A percentile compares a stretch with the other conserved stretches of the same genome.
Conservation (phyloP, 257 asterid genomes). For the Fraxinus quadrangulata region DNA sequence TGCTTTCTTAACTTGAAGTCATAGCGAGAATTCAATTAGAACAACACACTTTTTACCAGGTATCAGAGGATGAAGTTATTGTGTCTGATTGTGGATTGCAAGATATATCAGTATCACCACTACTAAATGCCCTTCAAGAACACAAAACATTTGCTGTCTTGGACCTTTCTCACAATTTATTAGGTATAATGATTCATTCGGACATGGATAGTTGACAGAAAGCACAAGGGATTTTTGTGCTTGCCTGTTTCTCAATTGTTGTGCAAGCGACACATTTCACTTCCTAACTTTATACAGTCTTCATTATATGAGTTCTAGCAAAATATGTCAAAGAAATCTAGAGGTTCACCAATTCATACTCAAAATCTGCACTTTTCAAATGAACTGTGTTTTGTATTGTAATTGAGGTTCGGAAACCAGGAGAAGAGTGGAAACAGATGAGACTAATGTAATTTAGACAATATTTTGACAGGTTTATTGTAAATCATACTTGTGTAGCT, state of each 20-base stretch:
- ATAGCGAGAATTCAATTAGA: slow-evolving; percentile 5
- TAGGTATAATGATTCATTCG: slow-evolving; percentile 49
- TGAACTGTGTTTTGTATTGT: not conserved
- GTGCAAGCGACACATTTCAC: slow-evolving; percentile 10
- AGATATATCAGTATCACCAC: slow-evolving; percentile 76
- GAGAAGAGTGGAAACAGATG: not conserved
- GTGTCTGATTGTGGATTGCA: slow-evolving; percentile 80
- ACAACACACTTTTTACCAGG: slow-evolving; percentile 50
- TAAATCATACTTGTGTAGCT: too few relatives aligned
- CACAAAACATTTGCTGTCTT: slow-evolving; percentile 77
- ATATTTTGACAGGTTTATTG: not conserved
- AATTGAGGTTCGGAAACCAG: not conserved
- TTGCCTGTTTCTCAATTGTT: slow-evolving; percentile 17
- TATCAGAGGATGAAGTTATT: slow-evolving; percentile 77
- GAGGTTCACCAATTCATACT: not conserved
- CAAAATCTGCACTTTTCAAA: too few relatives aligned
- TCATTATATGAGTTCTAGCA: not conserved
- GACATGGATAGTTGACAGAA: not conserved
- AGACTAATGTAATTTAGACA: not conserved
- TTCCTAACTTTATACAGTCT: slow-evolving; percentile 16
- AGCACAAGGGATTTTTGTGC: slow-evolving; percentile 21
- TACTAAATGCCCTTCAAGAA: slow-evolving; percentile 69
- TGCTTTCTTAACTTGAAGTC: slow-evolving; percentile 12
- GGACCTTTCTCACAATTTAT: slow-evolving; percentile 85
- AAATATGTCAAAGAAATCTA: not conserved